Evolutionary conservation across 2,329 filamentous ascomycete genomes (phyloP).

Genomic region (Drechmeria coniospora): DNA sequence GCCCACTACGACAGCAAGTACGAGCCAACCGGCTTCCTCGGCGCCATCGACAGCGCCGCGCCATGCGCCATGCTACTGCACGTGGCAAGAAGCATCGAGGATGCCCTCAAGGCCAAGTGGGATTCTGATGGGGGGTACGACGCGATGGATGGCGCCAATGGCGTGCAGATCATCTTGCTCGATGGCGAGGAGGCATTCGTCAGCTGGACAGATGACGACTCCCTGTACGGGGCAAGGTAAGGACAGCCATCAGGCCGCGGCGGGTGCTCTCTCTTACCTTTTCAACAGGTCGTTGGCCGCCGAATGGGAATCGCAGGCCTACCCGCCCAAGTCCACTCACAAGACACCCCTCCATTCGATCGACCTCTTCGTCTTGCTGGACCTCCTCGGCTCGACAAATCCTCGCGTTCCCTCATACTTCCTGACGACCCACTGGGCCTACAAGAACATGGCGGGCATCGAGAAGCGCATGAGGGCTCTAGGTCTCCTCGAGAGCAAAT

Average conservation of each 20-base stretch:
- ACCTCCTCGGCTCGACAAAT: slow-evolving; percentile 58
- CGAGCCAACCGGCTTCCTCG: slow-evolving; percentile 71
- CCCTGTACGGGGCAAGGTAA: slow-evolving; percentile 73
- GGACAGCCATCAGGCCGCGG: slow-evolving; percentile 5
- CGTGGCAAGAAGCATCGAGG: slow-evolving; percentile 64
- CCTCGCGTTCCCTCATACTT: slow-evolving; percentile 77
- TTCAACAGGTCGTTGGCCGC: slow-evolving; percentile 51
- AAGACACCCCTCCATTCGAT: slow-evolving; percentile 64
- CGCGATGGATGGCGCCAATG: slow-evolving; percentile 57
- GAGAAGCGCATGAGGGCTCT: slow-evolving; percentile 60
- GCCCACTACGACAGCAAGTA: slow-evolving; percentile 89
- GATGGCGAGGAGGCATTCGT: slow-evolving; percentile 92
- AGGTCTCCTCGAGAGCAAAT: slow-evolving; percentile 45
- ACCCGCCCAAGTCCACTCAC: slow-evolving; percentile 61
- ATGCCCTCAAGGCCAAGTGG: slow-evolving; percentile 71
- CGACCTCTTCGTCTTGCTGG: slow-evolving; percentile 78
- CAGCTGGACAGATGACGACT: slow-evolving; percentile 66
- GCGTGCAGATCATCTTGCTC: slow-evolving; percentile 76
- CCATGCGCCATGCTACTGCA: slow-evolving; percentile 92
- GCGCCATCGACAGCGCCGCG: slow-evolving; percentile 83
- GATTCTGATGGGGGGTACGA: slow-evolving; percentile 45
- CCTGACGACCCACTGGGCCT: slow-evolving; percentile 84
- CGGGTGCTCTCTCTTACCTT: neutral
- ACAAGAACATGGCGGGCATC: slow-evolving; percentile 56
- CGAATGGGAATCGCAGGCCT: slow-evolving; percentile 56